A percentile compares a stretch with the other conserved stretches of the same genome.
These are phyloP conservation scores for Ilyonectria robusta DNA, from an alignment of 2,329 filamentous ascomycete genomes.

Conservation along the genomic window DNA sequence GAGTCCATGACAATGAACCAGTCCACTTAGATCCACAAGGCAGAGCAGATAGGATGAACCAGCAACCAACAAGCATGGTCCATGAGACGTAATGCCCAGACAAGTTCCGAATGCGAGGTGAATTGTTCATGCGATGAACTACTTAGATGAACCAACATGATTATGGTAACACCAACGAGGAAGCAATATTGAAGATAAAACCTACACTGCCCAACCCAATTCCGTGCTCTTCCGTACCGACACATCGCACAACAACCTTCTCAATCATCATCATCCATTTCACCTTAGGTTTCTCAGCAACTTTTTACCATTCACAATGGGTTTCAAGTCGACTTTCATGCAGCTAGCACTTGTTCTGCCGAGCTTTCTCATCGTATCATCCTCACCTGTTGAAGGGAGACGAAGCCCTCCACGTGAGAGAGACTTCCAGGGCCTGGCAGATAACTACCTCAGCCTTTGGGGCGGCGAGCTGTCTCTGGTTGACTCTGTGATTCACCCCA, in stretches of 20 bases:
- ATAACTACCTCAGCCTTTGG: slow-evolving; percentile 19
- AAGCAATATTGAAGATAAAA: neutral
- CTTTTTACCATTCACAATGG: neutral
- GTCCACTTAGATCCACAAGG: neutral
- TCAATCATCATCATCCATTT: neutral
- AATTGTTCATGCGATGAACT: neutral
- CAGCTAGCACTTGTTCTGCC: neutral
- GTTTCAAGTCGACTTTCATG: neutral
- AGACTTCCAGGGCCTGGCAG: neutral
- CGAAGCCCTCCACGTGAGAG: neutral
- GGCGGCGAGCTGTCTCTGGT: slow-evolving; percentile 3
- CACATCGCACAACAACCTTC: neutral
- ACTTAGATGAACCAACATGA: neutral
- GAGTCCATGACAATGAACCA: neutral
- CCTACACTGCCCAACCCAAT: neutral
- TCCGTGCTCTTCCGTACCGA: neutral
- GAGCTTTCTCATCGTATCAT: neutral
- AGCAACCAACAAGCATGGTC: neutral
- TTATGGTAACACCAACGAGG: neutral
- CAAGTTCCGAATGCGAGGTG: neutral
- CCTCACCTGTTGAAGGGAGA: neutral
- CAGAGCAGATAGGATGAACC: neutral
- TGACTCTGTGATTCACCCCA: slow-evolving; percentile 13
- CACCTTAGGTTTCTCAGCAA: neutral
- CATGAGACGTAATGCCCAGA: neutral